These are phyloP conservation scores for Piedraia hortae DNA, from an alignment of 2,329 filamentous ascomycete species.

Conservation along the genomic window DNA sequence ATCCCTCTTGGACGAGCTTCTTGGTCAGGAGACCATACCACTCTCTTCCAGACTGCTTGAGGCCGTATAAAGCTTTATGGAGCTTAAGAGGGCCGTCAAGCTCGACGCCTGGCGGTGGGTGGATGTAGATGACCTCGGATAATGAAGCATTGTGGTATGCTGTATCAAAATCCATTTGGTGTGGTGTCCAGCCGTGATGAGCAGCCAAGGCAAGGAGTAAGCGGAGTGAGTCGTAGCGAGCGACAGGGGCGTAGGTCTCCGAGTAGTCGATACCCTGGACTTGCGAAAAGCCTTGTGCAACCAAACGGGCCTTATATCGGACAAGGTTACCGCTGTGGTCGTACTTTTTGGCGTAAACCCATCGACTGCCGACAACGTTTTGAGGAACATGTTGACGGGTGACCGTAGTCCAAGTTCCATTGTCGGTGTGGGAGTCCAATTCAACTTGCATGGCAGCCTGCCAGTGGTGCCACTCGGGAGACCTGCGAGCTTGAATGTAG, in stretches of 20 bases:
- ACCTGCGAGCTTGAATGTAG: no score
- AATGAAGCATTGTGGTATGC: slow-evolving; percentile 5
- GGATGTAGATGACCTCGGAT: slow-evolving; percentile 3
- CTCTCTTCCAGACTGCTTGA: slow-evolving; percentile 4
- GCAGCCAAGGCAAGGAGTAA: slow-evolving; percentile 3
- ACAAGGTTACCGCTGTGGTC: slow-evolving; percentile 3
- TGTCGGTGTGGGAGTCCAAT: no score
- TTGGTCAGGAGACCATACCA: slow-evolving; percentile 1
- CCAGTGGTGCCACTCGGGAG: no score
- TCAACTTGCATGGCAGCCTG: no score
- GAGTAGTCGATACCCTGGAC: slow-evolving; percentile 6
- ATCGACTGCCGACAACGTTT: slow-evolving; percentile 1
- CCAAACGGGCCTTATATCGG: slow-evolving; percentile 6
- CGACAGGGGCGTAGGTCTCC: slow-evolving; percentile 6
- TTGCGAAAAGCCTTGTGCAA: slow-evolving; percentile 7
- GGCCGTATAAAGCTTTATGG: slow-evolving; percentile 4
- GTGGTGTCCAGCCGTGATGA: slow-evolving; percentile 1
- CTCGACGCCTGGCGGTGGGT: slow-evolving; percentile 2
- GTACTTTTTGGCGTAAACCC: slow-evolving; percentile 6
- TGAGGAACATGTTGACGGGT: neutral
- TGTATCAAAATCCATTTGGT: slow-evolving; percentile 4
- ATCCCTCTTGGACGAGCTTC: neutral
- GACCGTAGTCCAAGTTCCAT: no score
- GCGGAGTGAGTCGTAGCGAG: slow-evolving; percentile 2
- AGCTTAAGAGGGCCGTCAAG: neutral